Evolutionary conservation across 192 early-diverging fungal species (phyloP).

Genomic region (Chytriomyces confervae): DNA sequence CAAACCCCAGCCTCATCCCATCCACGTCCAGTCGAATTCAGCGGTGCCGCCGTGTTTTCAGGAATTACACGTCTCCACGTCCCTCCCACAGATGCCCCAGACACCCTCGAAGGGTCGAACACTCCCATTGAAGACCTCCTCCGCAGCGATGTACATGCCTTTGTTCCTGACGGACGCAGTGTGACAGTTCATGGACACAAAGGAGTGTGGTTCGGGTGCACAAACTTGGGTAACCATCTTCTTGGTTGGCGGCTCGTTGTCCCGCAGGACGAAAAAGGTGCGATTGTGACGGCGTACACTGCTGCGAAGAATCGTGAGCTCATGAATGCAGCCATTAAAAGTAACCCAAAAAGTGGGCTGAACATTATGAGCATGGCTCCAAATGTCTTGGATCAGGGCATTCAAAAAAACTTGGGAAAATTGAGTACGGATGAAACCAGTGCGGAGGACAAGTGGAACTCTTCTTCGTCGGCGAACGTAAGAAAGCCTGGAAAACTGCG

Average conservation of each 20-base stretch:
- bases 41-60: conserved; percentile 45
- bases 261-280: conserved; percentile 46
- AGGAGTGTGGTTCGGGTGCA: conserved; percentile 51
- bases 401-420: conserved; percentile 11
- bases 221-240: conserved; percentile 59
- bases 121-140: conserved; percentile 40
- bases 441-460: conserved; percentile 44
- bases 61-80: conserved; percentile 48
- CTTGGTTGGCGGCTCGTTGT: conserved; percentile 58
- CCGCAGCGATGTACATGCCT: conserved; percentile 40
- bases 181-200: conserved; percentile 42
- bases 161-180: conserved; percentile 49
- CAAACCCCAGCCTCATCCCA: conserved; percentile 1
- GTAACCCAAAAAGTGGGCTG: conserved; percentile 19
- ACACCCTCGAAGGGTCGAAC: conserved; percentile 31
- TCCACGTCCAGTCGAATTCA: conserved; percentile 42
- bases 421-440: conserved; percentile 37
- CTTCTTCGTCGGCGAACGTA: neutral
- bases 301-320: conserved; percentile 31
- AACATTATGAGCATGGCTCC: conserved; percentile 33
- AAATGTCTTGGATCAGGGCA: neutral
- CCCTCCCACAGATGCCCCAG: conserved; percentile 44
- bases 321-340: conserved; percentile 39
- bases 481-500: conserved; percentile 27
- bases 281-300: conserved; percentile 38